Percentiles rank a stretch among this genome's conserved stretches.
Evolutionary conservation across 2,329 filamentous ascomycete species (phyloP).

Genomic region (Zopfia rhizophila): DNA sequence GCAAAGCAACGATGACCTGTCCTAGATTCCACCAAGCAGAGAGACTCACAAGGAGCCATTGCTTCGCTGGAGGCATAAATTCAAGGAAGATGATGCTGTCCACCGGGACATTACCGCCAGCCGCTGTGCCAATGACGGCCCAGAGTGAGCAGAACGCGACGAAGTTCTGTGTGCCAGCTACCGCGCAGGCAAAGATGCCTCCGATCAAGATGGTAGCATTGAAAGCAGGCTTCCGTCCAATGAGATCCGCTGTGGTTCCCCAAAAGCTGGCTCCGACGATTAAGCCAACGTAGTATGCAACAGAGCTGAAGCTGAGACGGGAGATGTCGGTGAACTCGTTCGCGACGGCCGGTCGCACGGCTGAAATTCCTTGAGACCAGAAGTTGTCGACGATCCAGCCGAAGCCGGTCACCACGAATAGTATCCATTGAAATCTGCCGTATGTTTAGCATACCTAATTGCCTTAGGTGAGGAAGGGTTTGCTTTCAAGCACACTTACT

Average conservation of each 20-base stretch:
- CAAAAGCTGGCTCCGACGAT: conserved; percentile 56
- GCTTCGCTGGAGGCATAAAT: conserved; percentile 68
- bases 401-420: conserved; percentile 74
- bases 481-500: conserved; percentile 9
- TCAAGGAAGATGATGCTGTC: conserved; percentile 73
- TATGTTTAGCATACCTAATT: not conserved
- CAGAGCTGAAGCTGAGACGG: conserved; percentile 46
- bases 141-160: conserved; percentile 20
- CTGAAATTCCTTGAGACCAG: conserved; percentile 36
- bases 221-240: conserved; percentile 23
- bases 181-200: conserved; percentile 23
- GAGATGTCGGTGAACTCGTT: conserved; percentile 19
- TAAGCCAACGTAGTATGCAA: conserved; percentile 41
- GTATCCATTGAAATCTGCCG: conserved; percentile 62
- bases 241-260: conserved; percentile 21
- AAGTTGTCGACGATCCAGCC: conserved; percentile 75
- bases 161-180: conserved; percentile 24
- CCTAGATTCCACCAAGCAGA: conserved; percentile 70
- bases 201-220: conserved; percentile 19
- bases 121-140: conserved; percentile 21
- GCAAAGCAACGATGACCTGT: conserved; percentile 61
- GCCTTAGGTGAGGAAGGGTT: not conserved
- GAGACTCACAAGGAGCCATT: conserved; percentile 69
- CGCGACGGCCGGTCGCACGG: conserved; percentile 18
- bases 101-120: conserved; percentile 65